Base-by-base conservation (phyloP, 805 yeast species). In the Metschnikowia aberdeeniae region DNA sequence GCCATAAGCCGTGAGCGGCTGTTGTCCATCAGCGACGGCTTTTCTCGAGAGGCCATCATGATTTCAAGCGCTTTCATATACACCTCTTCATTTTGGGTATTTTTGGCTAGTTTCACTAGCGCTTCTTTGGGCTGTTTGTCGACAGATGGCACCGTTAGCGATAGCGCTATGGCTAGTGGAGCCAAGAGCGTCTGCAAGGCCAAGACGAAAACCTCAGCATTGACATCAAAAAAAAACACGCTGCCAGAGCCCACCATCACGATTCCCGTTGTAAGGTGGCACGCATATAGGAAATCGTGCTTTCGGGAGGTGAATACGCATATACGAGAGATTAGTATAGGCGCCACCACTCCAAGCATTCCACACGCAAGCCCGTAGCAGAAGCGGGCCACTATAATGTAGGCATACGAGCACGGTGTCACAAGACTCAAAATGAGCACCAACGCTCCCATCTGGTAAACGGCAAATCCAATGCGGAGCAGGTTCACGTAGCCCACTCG, bases 311-410 rank as follows among this genome's bases (percentile, higher is more conserved):
- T 35, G 19, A 49, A 45, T 12, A 46, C 40, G 46, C 47, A 42
- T 22, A 49, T 20, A 30, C 45, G 51, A 38, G 43, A 13, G 34
- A 46, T 40, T 28, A 29, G 49, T 19, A 49, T 42, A 3, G 52
- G 51, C 22, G 47, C 52, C n/a, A 49, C 32, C 17, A 44, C 51
- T 28, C 48, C 37, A 39, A 49, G 44, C 22, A 40, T 40, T 4
- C 52, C 52, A 22, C 45, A 44, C 24, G 51, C 40, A 6, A 28
- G 24, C 10, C 52, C 52, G 13, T 30, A 37, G 11, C 40, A 19
- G 4, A 35, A 24, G 6, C 52, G 36, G 20, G 42, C 51, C 11
- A 31, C 14, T 11, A 28, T 12, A 14, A 47, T 8, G 39, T 37
- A 20, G 33, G 44, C 6, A 41, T 11, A 14, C 50, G 39, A n/a